Conservation (phyloP, 148 eudicot genomes). For the Dysphania ambrosioides region DNA sequence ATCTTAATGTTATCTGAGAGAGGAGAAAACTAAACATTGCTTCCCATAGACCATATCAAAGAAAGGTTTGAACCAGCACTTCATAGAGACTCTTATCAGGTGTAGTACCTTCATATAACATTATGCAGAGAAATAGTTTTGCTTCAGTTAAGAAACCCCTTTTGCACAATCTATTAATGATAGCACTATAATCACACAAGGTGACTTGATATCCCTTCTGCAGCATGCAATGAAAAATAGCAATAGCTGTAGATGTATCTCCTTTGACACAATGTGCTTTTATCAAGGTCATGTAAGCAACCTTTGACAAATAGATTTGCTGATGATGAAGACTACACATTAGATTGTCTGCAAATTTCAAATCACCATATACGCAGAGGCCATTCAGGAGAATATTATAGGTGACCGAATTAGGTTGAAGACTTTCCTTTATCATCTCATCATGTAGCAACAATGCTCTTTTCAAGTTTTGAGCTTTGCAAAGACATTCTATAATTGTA, state of each 20-base stretch:
- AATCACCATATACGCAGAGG: constrained; percentile 50
- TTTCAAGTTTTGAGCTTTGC: constrained; percentile 43
- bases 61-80: constrained; percentile 39
- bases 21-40: constrained; percentile 20
- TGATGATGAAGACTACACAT: constrained; percentile 43
- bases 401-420: constrained; percentile 61
- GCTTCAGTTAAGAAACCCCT: constrained; percentile 50
- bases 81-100: constrained; percentile 50
- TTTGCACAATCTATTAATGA: constrained; percentile 78
- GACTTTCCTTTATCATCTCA: constrained; percentile 45
- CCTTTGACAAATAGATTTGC: constrained; percentile 50
- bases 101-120: constrained; percentile 48
- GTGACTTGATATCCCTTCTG: constrained; percentile 59
- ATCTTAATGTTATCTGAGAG: not conserved
- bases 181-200: constrained; percentile 63
- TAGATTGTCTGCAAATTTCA: constrained; percentile 53
- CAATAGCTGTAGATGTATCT: constrained; percentile 42
- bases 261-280: constrained; percentile 92
- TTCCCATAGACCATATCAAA: constrained; percentile 24
- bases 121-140: constrained; percentile 53
- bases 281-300: constrained; percentile 59
- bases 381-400: constrained; percentile 75
- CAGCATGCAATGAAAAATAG: constrained; percentile 53
- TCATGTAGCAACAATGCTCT: constrained; percentile 46
- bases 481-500: constrained; percentile 60